Conservation (phyloP, 129 eudicot species). For the Ambrosia trifida region DNA sequence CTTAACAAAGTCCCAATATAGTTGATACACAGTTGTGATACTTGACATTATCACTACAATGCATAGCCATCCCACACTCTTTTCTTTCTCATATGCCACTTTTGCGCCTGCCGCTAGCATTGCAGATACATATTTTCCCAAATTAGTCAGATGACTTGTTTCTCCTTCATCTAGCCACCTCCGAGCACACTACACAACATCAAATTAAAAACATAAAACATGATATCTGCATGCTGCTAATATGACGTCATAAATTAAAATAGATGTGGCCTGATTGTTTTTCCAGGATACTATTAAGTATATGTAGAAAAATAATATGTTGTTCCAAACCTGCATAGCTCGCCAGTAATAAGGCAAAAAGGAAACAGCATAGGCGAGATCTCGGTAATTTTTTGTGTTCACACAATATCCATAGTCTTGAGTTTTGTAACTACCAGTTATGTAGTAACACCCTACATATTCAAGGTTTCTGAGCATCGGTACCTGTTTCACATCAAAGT, state of each 20-base stretch:
- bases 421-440: conserved; percentile 88
- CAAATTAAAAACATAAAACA: neutral
- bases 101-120: conserved; percentile 99
- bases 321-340: conserved; percentile 85
- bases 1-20: conserved; percentile 97
- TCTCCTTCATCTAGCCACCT: conserved; percentile 99
- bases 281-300: neutral
- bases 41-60: conserved; percentile 80
- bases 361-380: conserved; percentile 92
- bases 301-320: neutral
- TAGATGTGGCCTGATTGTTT: neutral
- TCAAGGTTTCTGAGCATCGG: conserved; percentile 94
- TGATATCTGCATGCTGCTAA: neutral
- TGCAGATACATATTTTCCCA: conserved; percentile 94
- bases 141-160: conserved; percentile 70
- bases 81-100: conserved; percentile 92
- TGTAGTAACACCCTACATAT: conserved; percentile 80
- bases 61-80: conserved; percentile 65
- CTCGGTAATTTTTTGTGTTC: conserved; percentile 65
- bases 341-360: conserved; percentile 98
- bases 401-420: conserved; percentile 88
- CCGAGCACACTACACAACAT: conserved; percentile 74
- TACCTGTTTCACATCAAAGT: conserved; percentile 49
- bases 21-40: conserved; percentile 82
- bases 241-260: conserved; percentile 3